phyloP scores from a whole-genome alignment of 2,329 filamentous ascomycete species.

The Plenodomus tracheiphilus region DNA sequence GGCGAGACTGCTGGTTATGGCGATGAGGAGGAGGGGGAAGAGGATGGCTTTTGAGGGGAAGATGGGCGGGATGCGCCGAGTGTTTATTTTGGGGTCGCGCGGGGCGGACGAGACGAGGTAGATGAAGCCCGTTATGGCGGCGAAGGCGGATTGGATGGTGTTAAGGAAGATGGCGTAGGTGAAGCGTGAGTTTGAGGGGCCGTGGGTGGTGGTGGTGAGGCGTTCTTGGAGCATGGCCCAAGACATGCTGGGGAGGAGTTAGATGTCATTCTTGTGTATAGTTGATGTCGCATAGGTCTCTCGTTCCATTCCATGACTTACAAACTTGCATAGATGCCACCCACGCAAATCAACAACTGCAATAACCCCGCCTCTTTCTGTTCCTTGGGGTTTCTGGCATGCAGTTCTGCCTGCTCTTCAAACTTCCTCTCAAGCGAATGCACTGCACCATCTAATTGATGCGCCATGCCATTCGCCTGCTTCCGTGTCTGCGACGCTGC shows the following conservation, averaged over 20 bases:
- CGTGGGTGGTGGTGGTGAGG: constrained; percentile 90
- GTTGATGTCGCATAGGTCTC: background rate
- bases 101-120: constrained; percentile 75
- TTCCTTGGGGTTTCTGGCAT: constrained; percentile 37
- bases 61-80: constrained; percentile 56
- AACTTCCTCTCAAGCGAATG: constrained; percentile 36
- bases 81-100: constrained; percentile 39
- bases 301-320: constrained; percentile 49
- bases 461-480: constrained; percentile 25
- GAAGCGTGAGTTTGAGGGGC: constrained; percentile 68
- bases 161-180: constrained; percentile 94
- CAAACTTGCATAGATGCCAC: constrained; percentile 97
- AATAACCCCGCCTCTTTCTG: constrained; percentile 61
- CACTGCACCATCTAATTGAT: constrained; percentile 28
- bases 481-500: constrained; percentile 31
- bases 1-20: constrained; percentile 83
- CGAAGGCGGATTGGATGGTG: constrained; percentile 90
- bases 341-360: constrained; percentile 84
- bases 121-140: constrained; percentile 76
- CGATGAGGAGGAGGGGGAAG: constrained; percentile 78
- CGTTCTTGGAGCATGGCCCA: constrained; percentile 98
- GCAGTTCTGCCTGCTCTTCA: constrained; percentile 35
- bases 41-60: constrained; percentile 79
- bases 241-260: constrained; percentile 64
- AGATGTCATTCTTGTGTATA: background rate